Conservation (phyloP, 2,329 filamentous ascomycete species). For the Parastagonospora nodorum region DNA sequence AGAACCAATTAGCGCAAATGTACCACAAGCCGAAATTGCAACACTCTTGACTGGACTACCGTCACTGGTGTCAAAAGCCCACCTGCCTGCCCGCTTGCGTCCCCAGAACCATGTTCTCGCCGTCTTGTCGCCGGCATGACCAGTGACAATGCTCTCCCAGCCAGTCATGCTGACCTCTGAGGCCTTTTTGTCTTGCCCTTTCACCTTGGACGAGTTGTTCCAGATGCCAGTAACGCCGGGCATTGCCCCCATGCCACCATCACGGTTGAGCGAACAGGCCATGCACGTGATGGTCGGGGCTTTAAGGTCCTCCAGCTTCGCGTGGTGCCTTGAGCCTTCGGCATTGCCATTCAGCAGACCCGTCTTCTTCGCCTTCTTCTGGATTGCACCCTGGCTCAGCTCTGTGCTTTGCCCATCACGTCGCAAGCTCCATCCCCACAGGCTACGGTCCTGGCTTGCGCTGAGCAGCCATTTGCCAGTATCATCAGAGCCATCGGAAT, state of each 20-base stretch:
- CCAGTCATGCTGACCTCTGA: conserved; percentile 79
- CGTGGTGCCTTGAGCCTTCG: conserved; percentile 64
- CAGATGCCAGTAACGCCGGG: conserved; percentile 80
- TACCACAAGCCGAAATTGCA: conserved; percentile 87
- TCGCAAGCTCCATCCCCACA: conserved; percentile 96
- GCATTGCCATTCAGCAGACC: conserved; percentile 68
- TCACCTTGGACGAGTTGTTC: conserved; percentile 71
- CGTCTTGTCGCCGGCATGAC: conserved; percentile 81
- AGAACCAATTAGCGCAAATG: conserved; percentile 89
- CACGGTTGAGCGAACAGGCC: conserved; percentile 88
- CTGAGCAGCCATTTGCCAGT: conserved; percentile 94
- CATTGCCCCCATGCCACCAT: conserved; percentile 88
- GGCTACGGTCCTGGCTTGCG: conserved; percentile 83
- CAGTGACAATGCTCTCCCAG: conserved; percentile 96
- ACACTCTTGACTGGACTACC: conserved; percentile 81
- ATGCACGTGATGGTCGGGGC: conserved; percentile 91
- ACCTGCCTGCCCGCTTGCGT: conserved; percentile 86
- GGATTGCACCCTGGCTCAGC: conserved; percentile 86
- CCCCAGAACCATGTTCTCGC: conserved; percentile 99
- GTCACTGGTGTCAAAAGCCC: conserved; percentile 89
- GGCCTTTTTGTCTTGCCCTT: conserved; percentile 69
- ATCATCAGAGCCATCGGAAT: conserved; percentile 86
- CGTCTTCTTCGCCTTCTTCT: conserved; percentile 86
- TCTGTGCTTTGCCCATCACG: conserved; percentile 93
- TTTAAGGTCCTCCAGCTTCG: conserved; percentile 74